Conservation (phyloP, 2,329 filamentous ascomycete genomes). For the Calonectria pteridis region DNA sequence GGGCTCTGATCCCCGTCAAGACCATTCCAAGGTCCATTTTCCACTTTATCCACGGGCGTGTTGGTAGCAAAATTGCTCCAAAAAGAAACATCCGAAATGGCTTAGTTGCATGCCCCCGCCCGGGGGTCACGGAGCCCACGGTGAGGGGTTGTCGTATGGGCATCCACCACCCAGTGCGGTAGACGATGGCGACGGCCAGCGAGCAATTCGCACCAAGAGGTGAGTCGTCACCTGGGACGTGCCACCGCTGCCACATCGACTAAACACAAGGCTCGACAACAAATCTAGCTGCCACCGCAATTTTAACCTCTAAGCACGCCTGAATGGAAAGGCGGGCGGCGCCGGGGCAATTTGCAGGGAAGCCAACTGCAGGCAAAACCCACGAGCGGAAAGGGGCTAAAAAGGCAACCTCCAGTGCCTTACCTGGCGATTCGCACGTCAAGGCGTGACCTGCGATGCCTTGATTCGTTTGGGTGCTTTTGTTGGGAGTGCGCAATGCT, state of each 20-base stretch:
- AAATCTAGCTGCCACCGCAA: constrained; percentile 44
- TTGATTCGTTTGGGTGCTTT: background rate
- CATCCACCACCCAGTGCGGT: constrained; percentile 30
- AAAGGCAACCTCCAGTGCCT: constrained; percentile 2
- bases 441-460: background rate
- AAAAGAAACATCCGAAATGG: constrained; percentile 30
- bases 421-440: background rate
- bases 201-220: constrained; percentile 10
- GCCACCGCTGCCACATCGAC: constrained; percentile 34
- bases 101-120: constrained; percentile 37
- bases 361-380: constrained; percentile 14
- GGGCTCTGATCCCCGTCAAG: constrained; percentile 17
- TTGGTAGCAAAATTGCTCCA: constrained; percentile 25
- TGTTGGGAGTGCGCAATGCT: constrained; percentile 10
- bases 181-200: constrained; percentile 1
- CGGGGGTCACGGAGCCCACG: constrained; percentile 12
- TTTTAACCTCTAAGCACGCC: constrained; percentile 37
- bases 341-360: constrained; percentile 23
- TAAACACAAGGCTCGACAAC: constrained; percentile 27
- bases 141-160: constrained; percentile 24
- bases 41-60: constrained; percentile 34
- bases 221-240: constrained; percentile 36
- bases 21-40: constrained; percentile 20
- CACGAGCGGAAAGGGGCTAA: constrained; percentile 24
- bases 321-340: constrained; percentile 21